Evolutionary conservation across 805 yeast species (phyloP).

Genomic region (Candida vartiovaarae): DNA sequence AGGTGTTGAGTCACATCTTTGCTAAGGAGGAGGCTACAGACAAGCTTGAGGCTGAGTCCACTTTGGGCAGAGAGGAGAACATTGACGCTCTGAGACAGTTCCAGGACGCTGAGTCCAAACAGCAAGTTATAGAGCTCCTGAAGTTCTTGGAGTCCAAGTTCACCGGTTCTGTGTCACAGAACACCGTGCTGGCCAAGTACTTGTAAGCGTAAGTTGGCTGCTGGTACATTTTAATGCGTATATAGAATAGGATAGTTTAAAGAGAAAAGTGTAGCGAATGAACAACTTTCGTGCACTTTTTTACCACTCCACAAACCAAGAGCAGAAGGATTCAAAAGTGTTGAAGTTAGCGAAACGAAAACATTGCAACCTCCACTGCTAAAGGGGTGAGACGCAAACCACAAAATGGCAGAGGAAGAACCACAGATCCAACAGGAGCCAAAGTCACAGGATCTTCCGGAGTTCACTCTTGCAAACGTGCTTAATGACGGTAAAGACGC

Average conservation of each 20-base stretch:
- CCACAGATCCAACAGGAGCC: background rate
- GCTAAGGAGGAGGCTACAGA: constrained; percentile 68
- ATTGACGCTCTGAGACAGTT: constrained; percentile 75
- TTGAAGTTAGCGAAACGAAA: too few relatives aligned
- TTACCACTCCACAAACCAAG: too few relatives aligned
- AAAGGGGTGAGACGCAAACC: background rate
- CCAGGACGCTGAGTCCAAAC: constrained; percentile 57
- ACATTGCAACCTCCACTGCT: too few relatives aligned
- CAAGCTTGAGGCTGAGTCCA: constrained; percentile 62
- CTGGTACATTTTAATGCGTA: background rate
- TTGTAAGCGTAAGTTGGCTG: background rate
- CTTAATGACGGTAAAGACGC: constrained; percentile 40
- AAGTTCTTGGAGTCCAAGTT: constrained; percentile 62
- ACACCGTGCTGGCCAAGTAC: constrained; percentile 26
- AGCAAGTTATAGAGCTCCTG: constrained; percentile 60
- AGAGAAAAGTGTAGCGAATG: background rate
- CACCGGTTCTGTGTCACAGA: constrained; percentile 53
- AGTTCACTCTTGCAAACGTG: constrained; percentile 41
- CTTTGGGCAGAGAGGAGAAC: constrained; percentile 81
- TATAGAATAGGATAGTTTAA: too few relatives aligned
- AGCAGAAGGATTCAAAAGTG: too few relatives aligned
- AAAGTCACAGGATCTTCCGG: constrained; percentile 23
- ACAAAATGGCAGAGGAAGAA: background rate
- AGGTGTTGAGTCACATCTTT: constrained; percentile 64
- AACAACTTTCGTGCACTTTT: background rate